A percentile compares a stretch with the other conserved stretches of the same genome.
These are phyloP conservation scores for Microascus cirrosus DNA, from an alignment of 2,329 filamentous ascomycete genomes.

Conservation along the genomic window DNA sequence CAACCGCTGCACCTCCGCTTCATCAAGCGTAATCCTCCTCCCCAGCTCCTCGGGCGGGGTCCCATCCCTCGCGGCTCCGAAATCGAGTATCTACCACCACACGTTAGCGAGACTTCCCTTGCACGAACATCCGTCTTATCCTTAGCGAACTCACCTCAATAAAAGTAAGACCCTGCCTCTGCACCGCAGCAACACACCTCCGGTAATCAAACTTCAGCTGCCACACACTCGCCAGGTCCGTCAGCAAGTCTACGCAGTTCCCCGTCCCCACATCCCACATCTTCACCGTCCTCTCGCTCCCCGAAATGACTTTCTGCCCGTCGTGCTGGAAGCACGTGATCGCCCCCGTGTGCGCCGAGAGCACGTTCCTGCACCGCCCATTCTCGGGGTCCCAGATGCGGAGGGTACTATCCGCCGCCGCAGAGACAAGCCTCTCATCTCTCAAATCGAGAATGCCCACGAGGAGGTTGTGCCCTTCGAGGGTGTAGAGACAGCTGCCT, in stretches of 20 bases:
- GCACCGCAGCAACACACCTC: constrained; percentile 90
- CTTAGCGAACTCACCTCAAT: constrained; percentile 66
- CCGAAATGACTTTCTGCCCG: constrained; percentile 89
- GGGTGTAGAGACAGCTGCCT: constrained; percentile 72
- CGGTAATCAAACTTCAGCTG: constrained; percentile 97
- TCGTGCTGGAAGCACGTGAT: constrained; percentile 99
- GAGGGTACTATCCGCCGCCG: constrained; percentile 88
- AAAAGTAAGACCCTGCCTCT: constrained; percentile 84
- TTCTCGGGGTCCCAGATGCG: constrained; percentile 95
- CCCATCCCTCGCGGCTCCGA: constrained; percentile 86
- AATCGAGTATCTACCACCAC: constrained; percentile 66
- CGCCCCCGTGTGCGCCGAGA: constrained; percentile 89
- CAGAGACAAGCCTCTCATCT: constrained; percentile 83
- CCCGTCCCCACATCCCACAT: constrained; percentile 97
- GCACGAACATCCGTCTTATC: background rate
- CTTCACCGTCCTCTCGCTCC: constrained; percentile 90
- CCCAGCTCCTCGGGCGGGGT: constrained; percentile 67
- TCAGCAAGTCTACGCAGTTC: constrained; percentile 85
- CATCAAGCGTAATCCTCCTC: constrained; percentile 60
- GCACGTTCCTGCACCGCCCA: constrained; percentile 77
- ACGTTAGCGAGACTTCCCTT: background rate
- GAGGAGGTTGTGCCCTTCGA: constrained; percentile 86
- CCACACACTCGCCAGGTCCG: constrained; percentile 94
- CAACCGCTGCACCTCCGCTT: constrained; percentile 38
- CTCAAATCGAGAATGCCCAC: constrained; percentile 86